These are phyloP conservation scores for Candolleomyces efflorescens DNA, from an alignment of 768 basidiomycete genomes.

Conservation along the genomic window DNA sequence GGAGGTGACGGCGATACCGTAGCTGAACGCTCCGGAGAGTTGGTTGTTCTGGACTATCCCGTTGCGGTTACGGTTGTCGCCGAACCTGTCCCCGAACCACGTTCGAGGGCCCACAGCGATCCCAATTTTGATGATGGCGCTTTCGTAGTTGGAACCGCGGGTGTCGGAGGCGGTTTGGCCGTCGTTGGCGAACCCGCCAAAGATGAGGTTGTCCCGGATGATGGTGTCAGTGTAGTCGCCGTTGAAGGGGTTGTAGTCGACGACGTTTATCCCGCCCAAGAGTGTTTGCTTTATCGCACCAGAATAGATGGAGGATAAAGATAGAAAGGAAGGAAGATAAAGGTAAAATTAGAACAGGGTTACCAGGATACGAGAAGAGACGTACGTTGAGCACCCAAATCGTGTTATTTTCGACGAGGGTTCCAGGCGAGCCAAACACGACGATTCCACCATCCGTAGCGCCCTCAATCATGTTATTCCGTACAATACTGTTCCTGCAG, in stretches of 20 bases:
- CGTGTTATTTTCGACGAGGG: conserved; percentile 70
- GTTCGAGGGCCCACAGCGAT: conserved; percentile 74
- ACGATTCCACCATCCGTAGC: conserved; percentile 82
- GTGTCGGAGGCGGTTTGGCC: conserved; percentile 31
- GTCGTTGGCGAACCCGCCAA: conserved; percentile 64
- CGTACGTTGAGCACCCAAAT: conserved; percentile 67
- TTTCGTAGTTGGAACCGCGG: conserved; percentile 52
- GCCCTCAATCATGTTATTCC: conserved; percentile 65
- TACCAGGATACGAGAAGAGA: background rate
- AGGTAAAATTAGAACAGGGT: too few relatives aligned
- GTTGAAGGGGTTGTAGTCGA: conserved; percentile 63
- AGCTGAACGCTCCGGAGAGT: conserved; percentile 67
- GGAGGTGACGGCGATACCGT: conserved; percentile 63
- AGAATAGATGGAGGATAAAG: conserved; percentile 5
- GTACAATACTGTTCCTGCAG: conserved; percentile 57
- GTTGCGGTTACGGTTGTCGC: conserved; percentile 45
- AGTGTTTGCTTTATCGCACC: conserved; percentile 48
- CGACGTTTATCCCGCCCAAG: conserved; percentile 76
- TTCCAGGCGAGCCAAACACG: conserved; percentile 71
- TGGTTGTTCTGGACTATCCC: conserved; percentile 55
- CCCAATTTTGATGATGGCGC: conserved; percentile 75
- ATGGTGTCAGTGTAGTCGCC: conserved; percentile 64
- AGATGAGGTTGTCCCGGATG: conserved; percentile 61
- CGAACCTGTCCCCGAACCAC: conserved; percentile 64
- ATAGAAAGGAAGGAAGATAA: background rate